These are phyloP conservation scores for Paracamarosporium sp. DNA, from an alignment of 2,329 filamentous ascomycete genomes.

Conservation along the genomic window DNA sequence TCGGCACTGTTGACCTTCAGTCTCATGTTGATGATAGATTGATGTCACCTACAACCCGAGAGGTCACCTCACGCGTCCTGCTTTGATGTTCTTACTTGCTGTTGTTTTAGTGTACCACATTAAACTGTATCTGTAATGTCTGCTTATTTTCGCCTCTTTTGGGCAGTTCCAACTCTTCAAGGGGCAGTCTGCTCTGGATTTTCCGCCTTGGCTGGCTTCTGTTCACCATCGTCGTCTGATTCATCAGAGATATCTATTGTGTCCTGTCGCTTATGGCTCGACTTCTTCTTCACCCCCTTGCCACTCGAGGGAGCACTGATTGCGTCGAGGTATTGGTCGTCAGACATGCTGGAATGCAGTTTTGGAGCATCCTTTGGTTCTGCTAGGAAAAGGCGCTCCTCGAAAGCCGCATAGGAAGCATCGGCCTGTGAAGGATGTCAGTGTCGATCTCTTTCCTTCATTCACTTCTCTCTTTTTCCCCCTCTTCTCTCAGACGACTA, in stretches of 20 bases:
- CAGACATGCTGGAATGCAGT: conserved; percentile 62
- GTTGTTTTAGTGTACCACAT: too few species aligned
- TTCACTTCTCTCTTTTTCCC: too few species aligned
- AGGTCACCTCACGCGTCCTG: too few species aligned
- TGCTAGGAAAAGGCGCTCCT: conserved; percentile 71
- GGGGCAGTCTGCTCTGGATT: conserved; percentile 7
- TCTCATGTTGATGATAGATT: too few species aligned
- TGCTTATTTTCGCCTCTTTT: too few species aligned
- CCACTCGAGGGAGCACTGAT: conserved; percentile 62
- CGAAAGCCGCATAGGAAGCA: conserved; percentile 77
- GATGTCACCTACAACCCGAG: too few species aligned
- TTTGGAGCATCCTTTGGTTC: conserved; percentile 51
- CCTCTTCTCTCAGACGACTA: not conserved
- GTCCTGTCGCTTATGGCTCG: conserved; percentile 31
- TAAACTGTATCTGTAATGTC: too few species aligned
- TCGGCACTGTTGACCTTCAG: too few species aligned
- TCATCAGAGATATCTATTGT: conserved; percentile 42
- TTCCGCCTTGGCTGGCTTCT: conserved; percentile 1
- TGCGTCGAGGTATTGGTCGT: conserved; percentile 67
- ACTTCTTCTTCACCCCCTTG: conserved; percentile 49
- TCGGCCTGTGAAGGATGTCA: conserved; percentile 54
- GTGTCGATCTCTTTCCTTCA: too few species aligned
- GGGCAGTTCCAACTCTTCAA: not conserved
- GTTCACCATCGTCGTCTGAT: conserved; percentile 31
- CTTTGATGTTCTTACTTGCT: too few species aligned